Evolutionary conservation across 805 yeast species (phyloP), one percentile per base, ranked within the genome.

Genomic region (Saccharomycopsis lassenensis): DNA sequence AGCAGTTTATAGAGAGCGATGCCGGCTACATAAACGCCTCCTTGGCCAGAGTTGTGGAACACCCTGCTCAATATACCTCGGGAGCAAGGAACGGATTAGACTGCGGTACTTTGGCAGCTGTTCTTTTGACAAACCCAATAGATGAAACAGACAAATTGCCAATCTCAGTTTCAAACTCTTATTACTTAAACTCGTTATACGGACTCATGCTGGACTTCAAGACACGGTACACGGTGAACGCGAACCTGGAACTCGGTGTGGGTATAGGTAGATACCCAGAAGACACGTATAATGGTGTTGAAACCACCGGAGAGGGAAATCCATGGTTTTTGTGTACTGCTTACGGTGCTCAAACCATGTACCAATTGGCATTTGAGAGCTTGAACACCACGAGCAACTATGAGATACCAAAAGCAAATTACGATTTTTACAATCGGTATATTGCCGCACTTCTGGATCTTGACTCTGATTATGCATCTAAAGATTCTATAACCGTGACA

Each of bases 231-330:
- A 94, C 95, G 4, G 69, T 87, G 24, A 87, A 87, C 56, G 71
- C 67, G 43, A 52, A 57, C 18, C 57, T 61, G 33, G 15, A 7
- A 8, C 19, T 29, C 7, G 42, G 42, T 2, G 76, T 77, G 34
- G 94, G 80, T 0, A 57, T 87, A 36, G 97, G 97, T 2, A 67
- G 97, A 51, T 87, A 87, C 51, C 95, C 96, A 1, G 97, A 87
- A 51, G 97, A 87, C 57, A 54, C 78, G 7, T 87, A 87, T 55
- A 78, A 87, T 54, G 95, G 95, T 0, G 59, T 63, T 41, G 75
- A 74, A 0, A 61, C 69, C 0, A 14, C 29, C 11, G n/a, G n/a
- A n/a, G 84, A 77, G 48, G 96, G 95, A 2, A 86, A 87, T 50
- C 96, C 97, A 4, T 87, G 96, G 97, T 85, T 86, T 52, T 69